Percentiles rank a stretch among this genome's conserved stretches.
Evolutionary conservation across 73 alveolate genomes (phyloP).

Genomic region (Breviolum minutum): DNA sequence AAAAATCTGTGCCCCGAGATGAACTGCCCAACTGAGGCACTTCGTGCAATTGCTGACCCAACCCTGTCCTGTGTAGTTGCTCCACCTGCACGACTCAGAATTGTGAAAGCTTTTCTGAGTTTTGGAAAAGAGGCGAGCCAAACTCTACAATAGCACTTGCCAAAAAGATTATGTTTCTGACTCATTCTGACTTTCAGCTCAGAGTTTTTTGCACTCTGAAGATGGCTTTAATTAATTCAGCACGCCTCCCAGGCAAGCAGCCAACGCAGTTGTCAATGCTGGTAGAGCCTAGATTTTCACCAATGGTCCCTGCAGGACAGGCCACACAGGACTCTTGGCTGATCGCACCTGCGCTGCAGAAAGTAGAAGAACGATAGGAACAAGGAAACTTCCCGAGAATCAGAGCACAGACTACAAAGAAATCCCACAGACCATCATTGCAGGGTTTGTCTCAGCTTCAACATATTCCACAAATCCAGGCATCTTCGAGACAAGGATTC

Average conservation of each 20-base stretch:
- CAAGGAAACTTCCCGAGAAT: no score
- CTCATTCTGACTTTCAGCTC: background rate
- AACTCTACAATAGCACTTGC: background rate
- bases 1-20: background rate
- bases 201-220: no score
- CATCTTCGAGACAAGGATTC: background rate
- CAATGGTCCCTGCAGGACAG: slow-evolving; percentile 68
- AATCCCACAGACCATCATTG: no score
- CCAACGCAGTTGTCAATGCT: slow-evolving; percentile 52
- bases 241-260: slow-evolving; percentile 71
- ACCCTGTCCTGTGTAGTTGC: slow-evolving; percentile 6
- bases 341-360: slow-evolving; percentile 24
- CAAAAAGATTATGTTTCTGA: background rate
- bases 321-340: background rate
- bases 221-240: no score
- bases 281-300: slow-evolving; percentile 49
- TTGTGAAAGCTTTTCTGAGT: background rate
- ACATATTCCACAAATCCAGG: no score
- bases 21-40: background rate
- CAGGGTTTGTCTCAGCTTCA: no score
- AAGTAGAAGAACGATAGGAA: no score
- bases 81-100: slow-evolving; percentile 36
- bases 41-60: slow-evolving; percentile 49
- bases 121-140: background rate
- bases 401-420: no score